phyloP scores from a whole-genome alignment of 345 rosid species.

The Excoecaria agallocha region DNA sequence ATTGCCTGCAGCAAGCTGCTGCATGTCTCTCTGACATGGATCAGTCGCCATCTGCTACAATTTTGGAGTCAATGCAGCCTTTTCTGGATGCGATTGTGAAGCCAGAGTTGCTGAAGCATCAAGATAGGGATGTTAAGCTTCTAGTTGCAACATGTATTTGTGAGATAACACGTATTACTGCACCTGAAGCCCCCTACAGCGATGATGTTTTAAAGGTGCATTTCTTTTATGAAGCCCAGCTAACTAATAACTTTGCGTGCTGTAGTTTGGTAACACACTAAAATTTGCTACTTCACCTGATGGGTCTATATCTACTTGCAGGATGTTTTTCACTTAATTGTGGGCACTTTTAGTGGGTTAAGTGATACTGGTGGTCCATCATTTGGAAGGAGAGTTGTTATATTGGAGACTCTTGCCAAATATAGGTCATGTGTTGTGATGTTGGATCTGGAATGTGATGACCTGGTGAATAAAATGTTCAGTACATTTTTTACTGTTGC shows the following conservation, averaged over 20 bases:
- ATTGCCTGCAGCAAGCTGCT: conserved; percentile 72
- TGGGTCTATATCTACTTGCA: conserved; percentile 35
- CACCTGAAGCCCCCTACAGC: conserved; percentile 95
- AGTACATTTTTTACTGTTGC: conserved; percentile 80
- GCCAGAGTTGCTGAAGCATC: conserved; percentile 82
- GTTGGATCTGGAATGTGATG: conserved; percentile 97
- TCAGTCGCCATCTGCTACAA: conserved; percentile 68
- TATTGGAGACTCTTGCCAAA: conserved; percentile 92
- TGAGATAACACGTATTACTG: conserved; percentile 93
- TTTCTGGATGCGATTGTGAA: conserved; percentile 73
- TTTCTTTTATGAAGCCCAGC: conserved; percentile 16
- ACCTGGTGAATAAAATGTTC: conserved; percentile 87
- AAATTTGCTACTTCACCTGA: conserved; percentile 16
- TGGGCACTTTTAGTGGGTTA: conserved; percentile 79
- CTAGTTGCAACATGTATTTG: conserved; percentile 93
- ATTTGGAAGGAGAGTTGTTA: conserved; percentile 86
- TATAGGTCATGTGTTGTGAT: conserved; percentile 94
- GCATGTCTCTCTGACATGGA: conserved; percentile 80
- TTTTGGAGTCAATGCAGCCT: conserved; percentile 75
- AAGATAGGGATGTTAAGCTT: conserved; percentile 90
- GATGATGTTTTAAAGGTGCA: conserved; percentile 81
- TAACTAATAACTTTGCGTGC: conserved; percentile 10
- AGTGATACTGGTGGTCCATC: conserved; percentile 81
- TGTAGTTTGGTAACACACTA: background rate
- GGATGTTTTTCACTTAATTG: conserved; percentile 86